These are phyloP conservation scores for Styphnolobium japonicum DNA, from an alignment of 306 rosid species.

Conservation along the genomic window DNA sequence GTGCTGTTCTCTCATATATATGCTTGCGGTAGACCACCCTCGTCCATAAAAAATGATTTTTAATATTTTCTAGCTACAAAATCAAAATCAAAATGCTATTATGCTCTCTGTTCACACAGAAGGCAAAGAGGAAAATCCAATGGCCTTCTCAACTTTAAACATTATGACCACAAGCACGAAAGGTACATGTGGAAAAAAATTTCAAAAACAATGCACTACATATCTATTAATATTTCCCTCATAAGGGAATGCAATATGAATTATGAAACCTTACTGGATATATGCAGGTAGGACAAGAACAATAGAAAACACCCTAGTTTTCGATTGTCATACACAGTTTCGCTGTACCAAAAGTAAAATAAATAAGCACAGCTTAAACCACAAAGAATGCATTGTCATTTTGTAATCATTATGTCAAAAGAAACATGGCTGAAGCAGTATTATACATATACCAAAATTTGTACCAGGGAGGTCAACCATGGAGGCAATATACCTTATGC, in stretches of 20 bases:
- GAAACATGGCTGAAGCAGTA: background rate
- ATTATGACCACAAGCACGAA: background rate
- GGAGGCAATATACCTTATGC: no score
- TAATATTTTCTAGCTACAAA: background rate
- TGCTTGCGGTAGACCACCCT: background rate
- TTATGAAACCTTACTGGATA: background rate
- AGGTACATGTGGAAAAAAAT: background rate
- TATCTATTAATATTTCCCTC: background rate
- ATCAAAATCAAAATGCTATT: background rate
- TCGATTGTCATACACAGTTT: background rate
- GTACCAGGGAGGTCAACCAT: background rate
- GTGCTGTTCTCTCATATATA: background rate
- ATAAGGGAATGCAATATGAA: background rate
- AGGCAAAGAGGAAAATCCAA: background rate
- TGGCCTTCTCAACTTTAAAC: background rate
- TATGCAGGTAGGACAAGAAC: background rate
- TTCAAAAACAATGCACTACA: background rate
- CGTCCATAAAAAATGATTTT: background rate
- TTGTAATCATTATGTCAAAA: background rate
- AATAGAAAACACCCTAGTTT: background rate
- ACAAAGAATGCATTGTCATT: background rate
- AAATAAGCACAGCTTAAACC: background rate
- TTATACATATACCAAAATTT: slow-evolving; percentile 21
- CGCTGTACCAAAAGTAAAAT: background rate
- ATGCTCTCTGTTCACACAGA: background rate